Conservation (phyloP, 1,139 yeast species). For the Ashbya aceris region DNA sequence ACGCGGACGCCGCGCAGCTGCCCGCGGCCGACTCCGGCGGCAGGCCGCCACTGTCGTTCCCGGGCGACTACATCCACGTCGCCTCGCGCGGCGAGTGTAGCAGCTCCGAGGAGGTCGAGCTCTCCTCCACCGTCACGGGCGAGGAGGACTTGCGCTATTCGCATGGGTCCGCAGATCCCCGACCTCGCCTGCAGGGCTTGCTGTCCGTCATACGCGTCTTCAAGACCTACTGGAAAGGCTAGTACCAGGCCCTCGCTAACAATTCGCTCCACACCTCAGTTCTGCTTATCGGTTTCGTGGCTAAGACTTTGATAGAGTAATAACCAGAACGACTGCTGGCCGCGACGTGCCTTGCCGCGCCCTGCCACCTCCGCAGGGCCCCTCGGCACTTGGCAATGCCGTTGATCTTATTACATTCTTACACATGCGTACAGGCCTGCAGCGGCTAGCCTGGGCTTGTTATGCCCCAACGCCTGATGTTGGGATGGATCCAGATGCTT, state of each 20-base stretch:
- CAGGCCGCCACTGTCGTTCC: slow-evolving; percentile 1
- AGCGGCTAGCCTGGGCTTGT: too few species aligned
- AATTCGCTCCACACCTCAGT: slow-evolving; percentile 3
- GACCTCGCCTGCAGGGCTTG: slow-evolving; percentile 13
- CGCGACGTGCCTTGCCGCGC: too few species aligned
- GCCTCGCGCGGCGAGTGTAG: slow-evolving; percentile 22
- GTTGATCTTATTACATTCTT: too few species aligned
- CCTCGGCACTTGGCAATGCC: too few species aligned
- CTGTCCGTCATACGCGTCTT: slow-evolving; percentile 17
- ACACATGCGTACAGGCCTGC: too few species aligned
- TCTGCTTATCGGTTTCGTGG: slow-evolving; percentile 2
- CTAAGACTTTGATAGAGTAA: background rate
- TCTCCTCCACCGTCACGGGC: slow-evolving; percentile 7
- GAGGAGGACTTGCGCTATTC: slow-evolving; percentile 2
- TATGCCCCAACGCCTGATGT: too few species aligned
- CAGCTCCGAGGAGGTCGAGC: slow-evolving; percentile 19
- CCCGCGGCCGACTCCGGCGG: background rate
- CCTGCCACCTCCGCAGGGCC: too few species aligned
- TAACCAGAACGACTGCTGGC: too few species aligned
- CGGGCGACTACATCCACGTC: slow-evolving; percentile 17
- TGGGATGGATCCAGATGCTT: too few species aligned
- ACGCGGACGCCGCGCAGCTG: background rate
- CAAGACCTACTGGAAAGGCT: slow-evolving; percentile 16
- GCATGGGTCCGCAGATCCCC: background rate
- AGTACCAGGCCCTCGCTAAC: background rate